phyloP scores from a whole-genome alignment of 2,329 filamentous ascomycete species.

The Fonsecaea nubica region DNA sequence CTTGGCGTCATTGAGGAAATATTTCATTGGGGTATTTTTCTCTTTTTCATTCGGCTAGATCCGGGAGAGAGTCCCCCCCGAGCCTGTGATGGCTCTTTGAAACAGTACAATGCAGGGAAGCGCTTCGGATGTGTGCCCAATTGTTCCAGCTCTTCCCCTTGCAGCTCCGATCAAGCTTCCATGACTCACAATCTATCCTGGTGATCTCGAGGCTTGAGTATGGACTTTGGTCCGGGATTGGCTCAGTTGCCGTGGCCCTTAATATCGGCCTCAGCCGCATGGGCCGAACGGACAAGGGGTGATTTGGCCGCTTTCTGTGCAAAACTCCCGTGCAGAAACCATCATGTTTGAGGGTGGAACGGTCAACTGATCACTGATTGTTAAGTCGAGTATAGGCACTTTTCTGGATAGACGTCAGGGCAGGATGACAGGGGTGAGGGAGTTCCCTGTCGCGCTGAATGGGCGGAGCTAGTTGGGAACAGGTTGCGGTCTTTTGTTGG shows the following conservation, averaged over 20 bases:
- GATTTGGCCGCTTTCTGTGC: background rate
- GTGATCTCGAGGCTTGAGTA: slow-evolving; percentile 1
- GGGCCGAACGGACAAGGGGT: background rate
- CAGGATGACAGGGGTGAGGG: slow-evolving; percentile 2
- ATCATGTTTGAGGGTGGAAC: slow-evolving; percentile 1
- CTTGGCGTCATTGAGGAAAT: slow-evolving; percentile 1
- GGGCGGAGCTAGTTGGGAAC: background rate
- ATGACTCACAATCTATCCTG: slow-evolving; percentile 1
- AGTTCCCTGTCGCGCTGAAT: slow-evolving; percentile 21
- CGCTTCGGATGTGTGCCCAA: slow-evolving; percentile 2
- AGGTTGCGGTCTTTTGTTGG: background rate
- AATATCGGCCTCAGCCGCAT: background rate
- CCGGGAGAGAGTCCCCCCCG: background rate
- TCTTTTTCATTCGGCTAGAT: background rate
- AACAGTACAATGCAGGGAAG: background rate
- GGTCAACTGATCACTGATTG: background rate
- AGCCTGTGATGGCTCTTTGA: background rate
- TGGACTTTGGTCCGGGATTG: background rate
- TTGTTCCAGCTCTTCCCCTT: background rate
- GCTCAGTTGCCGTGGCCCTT: background rate
- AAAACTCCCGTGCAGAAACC: slow-evolving; percentile 5
- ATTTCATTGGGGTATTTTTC: background rate
- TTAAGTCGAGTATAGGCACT: background rate
- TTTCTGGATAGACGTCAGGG: background rate
- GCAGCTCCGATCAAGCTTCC: background rate